A percentile compares a stretch with the other conserved stretches of the same genome.
Conservation (phyloP, 2,329 filamentous ascomycete species). For the Colletotrichum brevisporum region DNA sequence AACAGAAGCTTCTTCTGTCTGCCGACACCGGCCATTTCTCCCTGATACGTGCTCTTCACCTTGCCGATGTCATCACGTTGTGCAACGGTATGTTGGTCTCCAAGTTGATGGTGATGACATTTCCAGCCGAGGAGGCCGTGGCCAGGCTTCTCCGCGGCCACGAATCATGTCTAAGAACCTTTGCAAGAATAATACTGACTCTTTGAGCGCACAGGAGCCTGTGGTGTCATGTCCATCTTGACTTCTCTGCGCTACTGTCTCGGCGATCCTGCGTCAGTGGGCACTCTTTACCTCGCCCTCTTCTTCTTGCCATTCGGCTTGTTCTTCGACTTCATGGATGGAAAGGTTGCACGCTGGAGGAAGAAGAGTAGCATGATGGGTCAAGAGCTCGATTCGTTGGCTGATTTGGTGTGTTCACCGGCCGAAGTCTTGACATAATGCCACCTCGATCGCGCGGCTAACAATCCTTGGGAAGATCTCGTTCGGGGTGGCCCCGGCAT, state of each 20-base stretch:
- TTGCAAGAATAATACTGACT: too few relatives aligned
- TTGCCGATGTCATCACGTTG: conserved; percentile 88
- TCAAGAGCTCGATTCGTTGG: conserved; percentile 95
- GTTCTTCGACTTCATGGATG: conserved; percentile 99
- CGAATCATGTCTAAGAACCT: conserved; percentile 19
- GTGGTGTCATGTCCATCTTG: conserved; percentile 95
- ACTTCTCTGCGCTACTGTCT: conserved; percentile 95
- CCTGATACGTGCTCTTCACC: conserved; percentile 77
- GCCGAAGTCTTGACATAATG: background rate
- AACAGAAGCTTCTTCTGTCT: conserved; percentile 81
- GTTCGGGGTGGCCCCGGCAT: conserved; percentile 92
- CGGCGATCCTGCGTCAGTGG: conserved; percentile 74
- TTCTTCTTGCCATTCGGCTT: conserved; percentile 91
- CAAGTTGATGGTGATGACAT: background rate
- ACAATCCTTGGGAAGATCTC: conserved; percentile 77
- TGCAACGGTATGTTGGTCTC: conserved; percentile 72
- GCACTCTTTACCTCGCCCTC: conserved; percentile 85
- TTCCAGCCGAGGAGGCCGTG: too few relatives aligned
- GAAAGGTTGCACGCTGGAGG: conserved; percentile 95
- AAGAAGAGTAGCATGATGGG: conserved; percentile 98
- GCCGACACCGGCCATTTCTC: conserved; percentile 82
- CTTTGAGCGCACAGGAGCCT: conserved; percentile 52
- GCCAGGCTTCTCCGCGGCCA: too few relatives aligned
- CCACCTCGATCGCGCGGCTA: background rate
- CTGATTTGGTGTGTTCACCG: conserved; percentile 81